Evolutionary conservation across 1,139 yeast genomes (phyloP), one percentile per base, ranked within the genome.

Genomic region (Debaryomyces robertsiae): DNA sequence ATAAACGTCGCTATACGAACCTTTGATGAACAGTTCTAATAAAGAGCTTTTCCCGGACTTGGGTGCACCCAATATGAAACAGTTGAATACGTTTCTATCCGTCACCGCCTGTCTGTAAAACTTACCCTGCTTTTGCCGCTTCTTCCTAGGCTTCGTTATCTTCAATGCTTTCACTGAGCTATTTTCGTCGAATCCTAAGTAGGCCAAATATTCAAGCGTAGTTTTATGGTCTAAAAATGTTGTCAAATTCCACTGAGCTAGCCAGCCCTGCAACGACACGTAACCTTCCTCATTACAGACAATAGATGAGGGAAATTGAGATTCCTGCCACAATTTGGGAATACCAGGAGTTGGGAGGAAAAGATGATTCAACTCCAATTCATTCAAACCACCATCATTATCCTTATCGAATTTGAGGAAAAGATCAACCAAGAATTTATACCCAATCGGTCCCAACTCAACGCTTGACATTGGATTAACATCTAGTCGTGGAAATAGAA

Each of bases 171-270:
- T 72, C 2, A 71, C 61, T 3, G 70, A 67, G 32, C 51, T 65
- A 37, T 65, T 73, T 47, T 67, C 77, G 38, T 88, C 95, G 55
- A 85, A 91, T 0, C 98, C 98, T 41, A 93, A 72, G 62, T 88
- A 87, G 0, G 95, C 96, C 45, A 93, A 65, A 55, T 91, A 93
- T 40, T 90, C 95, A 43, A 93, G 73, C 0, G 98, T 90, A 1
- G 90, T 84, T 53, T 77, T 81, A 57, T 86, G 82, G 53, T 90
- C 95, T 29, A 93, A 67, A 53, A 82, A 89, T 0, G 98, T 91
- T 0, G 97, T 89, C 83, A 93, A 84, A 51, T 93, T 84, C 98
- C 98, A 93, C 55, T 93, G 98, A 0, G 98, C 98, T 32, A 93
- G 65, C 98, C 98, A 93, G 2, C 98, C 98, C 65, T 93, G 98